Percentiles rank a stretch among this genome's conserved stretches.
These are phyloP conservation scores for Leptographium procerum DNA, from an alignment of 2,329 filamentous ascomycete genomes.

Conservation along the genomic window DNA sequence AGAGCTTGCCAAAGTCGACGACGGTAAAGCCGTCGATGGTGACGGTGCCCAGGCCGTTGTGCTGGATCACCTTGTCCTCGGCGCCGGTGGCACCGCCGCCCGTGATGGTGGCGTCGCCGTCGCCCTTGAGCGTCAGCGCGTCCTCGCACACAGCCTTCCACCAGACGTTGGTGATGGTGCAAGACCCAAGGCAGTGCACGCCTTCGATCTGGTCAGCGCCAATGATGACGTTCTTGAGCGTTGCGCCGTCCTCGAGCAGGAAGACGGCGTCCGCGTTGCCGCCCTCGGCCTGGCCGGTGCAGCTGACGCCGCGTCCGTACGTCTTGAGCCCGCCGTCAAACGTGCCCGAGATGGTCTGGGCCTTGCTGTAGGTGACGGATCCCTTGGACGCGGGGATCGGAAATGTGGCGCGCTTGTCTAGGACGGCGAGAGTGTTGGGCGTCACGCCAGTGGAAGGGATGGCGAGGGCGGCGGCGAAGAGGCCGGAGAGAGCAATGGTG, in stretches of 20 bases:
- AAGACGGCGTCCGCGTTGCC: slow-evolving; percentile 33
- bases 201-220: slow-evolving; percentile 35
- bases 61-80: slow-evolving; percentile 27
- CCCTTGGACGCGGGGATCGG: not conserved
- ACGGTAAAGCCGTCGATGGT: slow-evolving; percentile 28
- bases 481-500: not conserved
- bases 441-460: not conserved
- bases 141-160: slow-evolving; percentile 25
- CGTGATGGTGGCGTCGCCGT: slow-evolving; percentile 25
- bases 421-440: not conserved
- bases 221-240: slow-evolving; percentile 39
- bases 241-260: slow-evolving; percentile 36
- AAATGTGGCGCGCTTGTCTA: not conserved
- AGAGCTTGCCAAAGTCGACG: slow-evolving; percentile 36
- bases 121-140: slow-evolving; percentile 24
- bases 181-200: slow-evolving; percentile 35
- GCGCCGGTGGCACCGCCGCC: slow-evolving; percentile 19
- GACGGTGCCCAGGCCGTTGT: slow-evolving; percentile 25
- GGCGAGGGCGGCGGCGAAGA: not conserved
- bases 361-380: not conserved
- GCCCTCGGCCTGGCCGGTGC: slow-evolving; percentile 11
- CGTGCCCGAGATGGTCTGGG: slow-evolving; percentile 12
- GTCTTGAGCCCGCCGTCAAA: slow-evolving; percentile 33
- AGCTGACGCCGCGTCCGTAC: slow-evolving; percentile 8
- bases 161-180: slow-evolving; percentile 26